Percentiles rank a stretch among this genome's conserved stretches.
Conservation (phyloP, 2,329 filamentous ascomycete genomes). For the Harringtonia lauricola region DNA sequence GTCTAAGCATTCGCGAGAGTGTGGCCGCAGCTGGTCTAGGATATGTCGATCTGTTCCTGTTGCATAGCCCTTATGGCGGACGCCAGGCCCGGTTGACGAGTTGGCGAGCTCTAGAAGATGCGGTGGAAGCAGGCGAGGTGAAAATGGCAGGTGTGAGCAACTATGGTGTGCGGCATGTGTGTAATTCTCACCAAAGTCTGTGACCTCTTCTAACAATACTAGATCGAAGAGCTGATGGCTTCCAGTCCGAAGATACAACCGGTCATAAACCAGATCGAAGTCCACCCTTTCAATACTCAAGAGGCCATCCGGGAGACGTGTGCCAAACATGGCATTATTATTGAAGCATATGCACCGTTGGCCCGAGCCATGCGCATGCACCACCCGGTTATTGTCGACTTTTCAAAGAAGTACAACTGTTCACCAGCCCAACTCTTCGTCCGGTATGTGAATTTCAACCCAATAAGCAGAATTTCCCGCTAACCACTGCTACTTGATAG, state of each 20-base stretch:
- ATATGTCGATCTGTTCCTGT: constrained; percentile 69
- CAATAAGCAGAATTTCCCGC: too few species aligned
- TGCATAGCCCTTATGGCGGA: constrained; percentile 72
- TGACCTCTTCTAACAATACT: background rate
- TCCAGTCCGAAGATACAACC: constrained; percentile 52
- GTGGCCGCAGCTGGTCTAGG: constrained; percentile 55
- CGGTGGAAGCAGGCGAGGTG: constrained; percentile 59
- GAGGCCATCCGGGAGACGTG: constrained; percentile 56
- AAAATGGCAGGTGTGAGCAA: constrained; percentile 67
- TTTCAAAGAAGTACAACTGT: constrained; percentile 59
- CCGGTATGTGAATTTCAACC: too few species aligned
- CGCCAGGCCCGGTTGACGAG: constrained; percentile 55
- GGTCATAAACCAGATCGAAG: constrained; percentile 69
- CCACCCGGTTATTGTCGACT: constrained; percentile 47
- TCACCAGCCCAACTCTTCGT: constrained; percentile 65
- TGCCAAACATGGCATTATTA: constrained; percentile 51
- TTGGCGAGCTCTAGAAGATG: constrained; percentile 70
- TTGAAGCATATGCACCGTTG: constrained; percentile 74
- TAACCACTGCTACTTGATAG: too few species aligned
- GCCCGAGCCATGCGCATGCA: constrained; percentile 60
- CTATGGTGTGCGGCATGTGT: constrained; percentile 59
- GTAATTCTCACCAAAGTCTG: background rate
- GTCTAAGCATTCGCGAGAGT: constrained; percentile 53
- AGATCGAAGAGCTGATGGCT: constrained; percentile 59
- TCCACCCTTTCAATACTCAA: constrained; percentile 74